phyloP scores from a whole-genome alignment of 148 eudicot species.

The Diospyros lotus region DNA sequence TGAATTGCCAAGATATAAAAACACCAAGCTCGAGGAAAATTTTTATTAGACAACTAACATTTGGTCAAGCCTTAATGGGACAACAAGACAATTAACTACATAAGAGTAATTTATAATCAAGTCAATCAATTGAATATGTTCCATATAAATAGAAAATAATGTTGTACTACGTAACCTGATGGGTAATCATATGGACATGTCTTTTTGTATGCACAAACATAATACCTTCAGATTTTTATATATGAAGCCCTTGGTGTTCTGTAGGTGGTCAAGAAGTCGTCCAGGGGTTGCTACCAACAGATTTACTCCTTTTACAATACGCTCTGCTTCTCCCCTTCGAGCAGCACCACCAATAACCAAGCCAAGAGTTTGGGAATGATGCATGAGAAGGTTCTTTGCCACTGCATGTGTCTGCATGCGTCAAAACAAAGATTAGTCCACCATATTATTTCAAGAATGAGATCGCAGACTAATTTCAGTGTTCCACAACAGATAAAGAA shows the following conservation, averaged over 20 bases:
- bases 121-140: background rate
- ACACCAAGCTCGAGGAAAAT: background rate
- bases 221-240: slow-evolving; percentile 71
- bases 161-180: background rate
- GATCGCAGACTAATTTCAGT: background rate
- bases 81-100: background rate
- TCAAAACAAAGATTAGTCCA: background rate
- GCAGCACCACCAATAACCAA: slow-evolving; percentile 84
- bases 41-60: background rate
- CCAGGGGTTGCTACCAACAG: slow-evolving; percentile 89
- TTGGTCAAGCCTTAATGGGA: background rate
- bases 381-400: slow-evolving; percentile 73
- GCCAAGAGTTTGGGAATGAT: slow-evolving; percentile 88
- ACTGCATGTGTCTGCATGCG: slow-evolving; percentile 80
- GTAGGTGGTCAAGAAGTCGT: slow-evolving; percentile 91
- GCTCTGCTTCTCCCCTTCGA: slow-evolving; percentile 75
- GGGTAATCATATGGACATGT: background rate
- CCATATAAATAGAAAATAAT: background rate
- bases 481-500: too few relatives aligned
- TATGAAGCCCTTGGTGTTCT: slow-evolving; percentile 73
- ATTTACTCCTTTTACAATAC: slow-evolving; percentile 79
- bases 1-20: background rate
- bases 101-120: background rate
- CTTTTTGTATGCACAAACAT: background rate
- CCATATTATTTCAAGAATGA: background rate